phyloP scores from a whole-genome alignment of 306 rosid species.

The Pyrus pyrifolia region DNA sequence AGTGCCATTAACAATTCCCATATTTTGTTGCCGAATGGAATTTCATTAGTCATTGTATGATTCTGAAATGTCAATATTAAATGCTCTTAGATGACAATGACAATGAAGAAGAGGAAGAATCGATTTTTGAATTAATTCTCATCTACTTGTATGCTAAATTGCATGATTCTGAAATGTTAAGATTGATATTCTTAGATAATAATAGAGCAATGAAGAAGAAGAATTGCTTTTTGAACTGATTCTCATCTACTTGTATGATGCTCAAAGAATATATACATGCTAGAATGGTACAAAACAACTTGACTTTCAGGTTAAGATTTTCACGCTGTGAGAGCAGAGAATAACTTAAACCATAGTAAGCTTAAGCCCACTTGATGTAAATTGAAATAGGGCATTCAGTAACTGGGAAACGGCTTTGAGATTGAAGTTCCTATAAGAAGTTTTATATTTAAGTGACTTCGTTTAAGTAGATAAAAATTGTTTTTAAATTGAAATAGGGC shows the following conservation, averaged over 20 bases:
- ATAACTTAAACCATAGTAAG: neutral
- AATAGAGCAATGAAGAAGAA: neutral
- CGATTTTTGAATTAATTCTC: neutral
- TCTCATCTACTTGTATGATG: neutral
- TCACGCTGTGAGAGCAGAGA: neutral
- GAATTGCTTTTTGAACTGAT: neutral
- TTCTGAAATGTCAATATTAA: neutral
- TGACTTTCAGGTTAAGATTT: neutral
- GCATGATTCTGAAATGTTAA: neutral
- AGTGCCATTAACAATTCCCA: too few relatives aligned
- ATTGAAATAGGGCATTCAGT: neutral
- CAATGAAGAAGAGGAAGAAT: neutral
- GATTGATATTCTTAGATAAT: too few relatives aligned
- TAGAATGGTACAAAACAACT: neutral
- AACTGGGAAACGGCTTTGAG: neutral
- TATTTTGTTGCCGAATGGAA: neutral
- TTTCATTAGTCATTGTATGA: neutral
- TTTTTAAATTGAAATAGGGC: too few relatives aligned
- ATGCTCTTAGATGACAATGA: neutral
- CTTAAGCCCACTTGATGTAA: neutral
- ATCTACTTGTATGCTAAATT: neutral
- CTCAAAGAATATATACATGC: neutral
- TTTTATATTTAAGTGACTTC: neutral
- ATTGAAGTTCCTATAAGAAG: neutral
- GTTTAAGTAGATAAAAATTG: neutral